Conservation (phyloP, 805 yeast genomes). For the Metschnikowia koreensis region DNA sequence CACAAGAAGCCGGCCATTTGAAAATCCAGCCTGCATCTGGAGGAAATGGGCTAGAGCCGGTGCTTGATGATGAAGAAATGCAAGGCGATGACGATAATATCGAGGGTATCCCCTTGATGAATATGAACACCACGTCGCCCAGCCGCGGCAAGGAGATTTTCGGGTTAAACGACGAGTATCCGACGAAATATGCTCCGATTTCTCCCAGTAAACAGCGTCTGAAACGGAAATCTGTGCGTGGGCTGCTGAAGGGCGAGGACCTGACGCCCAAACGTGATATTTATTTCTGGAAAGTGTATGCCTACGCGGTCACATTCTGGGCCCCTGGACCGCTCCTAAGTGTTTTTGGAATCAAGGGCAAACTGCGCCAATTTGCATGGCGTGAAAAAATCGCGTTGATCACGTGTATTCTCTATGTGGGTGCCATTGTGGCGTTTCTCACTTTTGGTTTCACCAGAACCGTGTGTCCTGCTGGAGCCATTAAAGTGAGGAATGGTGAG, state of each 20-base stretch:
- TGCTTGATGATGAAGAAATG: slow-evolving; percentile 32
- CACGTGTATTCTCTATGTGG: slow-evolving; percentile 69
- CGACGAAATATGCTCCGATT: slow-evolving; percentile 19
- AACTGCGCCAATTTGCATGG: slow-evolving; percentile 93
- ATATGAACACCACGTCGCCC: slow-evolving; percentile 23
- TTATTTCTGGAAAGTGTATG: slow-evolving; percentile 76
- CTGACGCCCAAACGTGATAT: slow-evolving; percentile 20
- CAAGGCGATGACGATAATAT: slow-evolving; percentile 24
- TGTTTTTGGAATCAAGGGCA: slow-evolving; percentile 73
- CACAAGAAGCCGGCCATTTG: slow-evolving; percentile 60
- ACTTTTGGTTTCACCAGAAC: slow-evolving; percentile 90
- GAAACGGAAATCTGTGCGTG: background rate
- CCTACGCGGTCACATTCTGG: slow-evolving; percentile 84
- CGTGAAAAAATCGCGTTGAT: slow-evolving; percentile 89
- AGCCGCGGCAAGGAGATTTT: slow-evolving; percentile 48
- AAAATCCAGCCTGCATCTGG: slow-evolving; percentile 67
- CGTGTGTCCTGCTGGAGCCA: slow-evolving; percentile 53
- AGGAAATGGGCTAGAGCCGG: slow-evolving; percentile 56
- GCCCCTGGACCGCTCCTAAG: slow-evolving; percentile 75
- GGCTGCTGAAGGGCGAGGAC: background rate
- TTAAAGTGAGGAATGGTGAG: slow-evolving; percentile 59
- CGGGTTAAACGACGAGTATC: slow-evolving; percentile 61
- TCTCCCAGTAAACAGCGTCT: background rate
- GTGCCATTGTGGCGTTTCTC: slow-evolving; percentile 76
- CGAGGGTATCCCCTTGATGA: slow-evolving; percentile 46